Percentiles rank a stretch among this genome's conserved stretches.
Evolutionary conservation across 2,329 filamentous ascomycete species (phyloP).

Genomic region (Pseudogymnoascus sp.): DNA sequence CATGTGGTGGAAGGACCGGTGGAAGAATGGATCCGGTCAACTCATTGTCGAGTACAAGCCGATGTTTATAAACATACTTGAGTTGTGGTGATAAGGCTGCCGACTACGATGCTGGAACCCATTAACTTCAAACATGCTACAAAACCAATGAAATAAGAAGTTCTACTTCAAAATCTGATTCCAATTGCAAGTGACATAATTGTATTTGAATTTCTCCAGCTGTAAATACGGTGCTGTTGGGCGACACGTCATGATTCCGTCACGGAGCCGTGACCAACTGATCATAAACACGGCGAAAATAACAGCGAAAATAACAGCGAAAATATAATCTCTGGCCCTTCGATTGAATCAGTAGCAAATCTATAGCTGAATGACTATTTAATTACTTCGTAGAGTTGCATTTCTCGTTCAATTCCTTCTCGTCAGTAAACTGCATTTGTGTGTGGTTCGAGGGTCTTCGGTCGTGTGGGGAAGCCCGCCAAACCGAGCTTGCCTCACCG

Average conservation of each 20-base stretch:
- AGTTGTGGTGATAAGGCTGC: constrained; percentile 22
- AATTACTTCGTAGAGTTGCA: background rate
- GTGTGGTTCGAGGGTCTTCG: background rate
- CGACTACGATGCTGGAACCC: constrained; percentile 27
- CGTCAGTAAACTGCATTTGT: background rate
- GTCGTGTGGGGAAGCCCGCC: background rate
- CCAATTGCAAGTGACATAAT: constrained; percentile 4
- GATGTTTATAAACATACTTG: constrained; percentile 25
- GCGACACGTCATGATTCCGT: background rate
- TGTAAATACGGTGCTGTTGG: background rate
- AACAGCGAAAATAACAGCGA: background rate
- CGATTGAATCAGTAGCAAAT: background rate
- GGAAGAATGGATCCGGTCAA: constrained; percentile 28
- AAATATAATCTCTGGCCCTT: background rate
- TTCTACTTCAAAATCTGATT: constrained; percentile 17
- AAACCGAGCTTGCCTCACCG: constrained; percentile 2
- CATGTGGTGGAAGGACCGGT: constrained; percentile 27
- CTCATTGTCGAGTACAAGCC: constrained; percentile 24
- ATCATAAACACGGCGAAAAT: background rate
- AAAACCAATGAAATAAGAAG: constrained; percentile 23
- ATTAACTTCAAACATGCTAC: constrained; percentile 23
- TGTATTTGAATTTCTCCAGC: background rate
- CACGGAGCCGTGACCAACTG: background rate
- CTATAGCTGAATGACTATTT: background rate
- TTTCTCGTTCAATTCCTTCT: background rate